Percentiles rank a stretch among this genome's conserved stretches.
These are phyloP conservation scores for Vigna trinervia DNA, from an alignment of 306 rosid species.

Conservation along the genomic window DNA sequence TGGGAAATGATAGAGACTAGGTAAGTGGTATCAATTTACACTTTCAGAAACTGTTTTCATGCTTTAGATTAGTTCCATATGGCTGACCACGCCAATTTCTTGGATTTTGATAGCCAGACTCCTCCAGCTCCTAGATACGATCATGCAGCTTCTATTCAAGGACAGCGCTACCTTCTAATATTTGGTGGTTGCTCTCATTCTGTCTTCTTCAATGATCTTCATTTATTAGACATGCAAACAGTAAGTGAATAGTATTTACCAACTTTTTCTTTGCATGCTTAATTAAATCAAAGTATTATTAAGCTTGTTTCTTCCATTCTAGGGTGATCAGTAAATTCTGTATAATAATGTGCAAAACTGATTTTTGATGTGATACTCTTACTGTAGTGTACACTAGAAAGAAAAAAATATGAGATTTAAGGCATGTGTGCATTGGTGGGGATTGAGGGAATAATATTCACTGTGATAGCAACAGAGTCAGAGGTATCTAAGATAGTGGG, in stretches of 20 bases:
- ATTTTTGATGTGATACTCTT: conserved; percentile 30
- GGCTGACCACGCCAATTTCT: conserved; percentile 48
- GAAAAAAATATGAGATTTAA: conserved; percentile 19
- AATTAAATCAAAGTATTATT: conserved; percentile 9
- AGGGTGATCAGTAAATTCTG: conserved; percentile 32
- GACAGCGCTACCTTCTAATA: conserved; percentile 77
- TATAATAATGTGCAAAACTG: conserved; percentile 19
- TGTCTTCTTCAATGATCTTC: conserved; percentile 86
- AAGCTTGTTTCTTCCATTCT: conserved; percentile 37
- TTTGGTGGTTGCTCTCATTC: conserved; percentile 98
- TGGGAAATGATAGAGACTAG: conserved; percentile 68
- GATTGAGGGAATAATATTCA: neutral
- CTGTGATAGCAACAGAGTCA: conserved; percentile 8
- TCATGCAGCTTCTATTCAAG: conserved; percentile 82
- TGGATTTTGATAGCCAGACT: conserved; percentile 82
- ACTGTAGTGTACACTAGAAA: conserved; percentile 25
- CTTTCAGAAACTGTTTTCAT: conserved; percentile 43
- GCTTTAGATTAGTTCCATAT: conserved; percentile 41
- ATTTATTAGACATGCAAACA: conserved; percentile 82
- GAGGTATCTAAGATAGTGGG: conserved; percentile 13
- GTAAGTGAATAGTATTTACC: conserved; percentile 56
- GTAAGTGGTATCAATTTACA: conserved; percentile 67
- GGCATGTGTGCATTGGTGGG: conserved; percentile 5
- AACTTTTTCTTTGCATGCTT: neutral
- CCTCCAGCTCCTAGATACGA: conserved; percentile 95